Evolutionary conservation across 768 basidiomycete genomes (phyloP).

Genomic region (Mycena belliarum): DNA sequence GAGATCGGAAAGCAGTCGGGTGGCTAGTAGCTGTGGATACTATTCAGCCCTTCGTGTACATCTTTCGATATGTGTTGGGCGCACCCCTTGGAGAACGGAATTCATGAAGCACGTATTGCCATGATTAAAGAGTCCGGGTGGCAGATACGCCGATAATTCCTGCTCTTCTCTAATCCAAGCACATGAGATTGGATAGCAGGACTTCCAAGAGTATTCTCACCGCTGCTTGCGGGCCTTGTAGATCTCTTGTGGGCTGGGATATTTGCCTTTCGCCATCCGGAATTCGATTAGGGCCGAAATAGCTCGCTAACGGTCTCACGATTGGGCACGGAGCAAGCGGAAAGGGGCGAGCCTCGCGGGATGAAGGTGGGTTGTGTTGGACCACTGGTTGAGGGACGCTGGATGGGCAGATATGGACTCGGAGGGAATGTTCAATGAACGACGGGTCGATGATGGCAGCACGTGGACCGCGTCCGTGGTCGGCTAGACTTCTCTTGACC

Average conservation of each 20-base stretch:
- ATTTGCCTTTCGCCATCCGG: conserved; percentile 17
- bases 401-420: not conserved
- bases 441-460: not conserved
- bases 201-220: not conserved
- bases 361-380: not conserved
- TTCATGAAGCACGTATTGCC: conserved; percentile 97
- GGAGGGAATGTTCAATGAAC: not conserved
- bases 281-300: not conserved
- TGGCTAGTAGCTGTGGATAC: conserved; percentile 63
- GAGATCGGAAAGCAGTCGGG: conserved; percentile 57
- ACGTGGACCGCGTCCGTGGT: too few relatives aligned
- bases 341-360: not conserved
- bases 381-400: not conserved
- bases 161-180: conserved; percentile 50
- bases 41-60: conserved; percentile 15
- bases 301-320: not conserved
- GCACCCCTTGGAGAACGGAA: conserved; percentile 85
- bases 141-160: conserved; percentile 59
- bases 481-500: too few relatives aligned
- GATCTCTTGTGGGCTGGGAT: conserved; percentile 16
- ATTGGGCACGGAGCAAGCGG: not conserved
- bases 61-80: conserved; percentile 41
- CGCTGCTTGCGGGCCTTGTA: conserved; percentile 14
- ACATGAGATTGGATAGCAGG: not conserved
- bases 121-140: conserved; percentile 77